Evolutionary conservation across 108 stramenopile genomes (phyloP).

Genomic region (Seminavis robusta): DNA sequence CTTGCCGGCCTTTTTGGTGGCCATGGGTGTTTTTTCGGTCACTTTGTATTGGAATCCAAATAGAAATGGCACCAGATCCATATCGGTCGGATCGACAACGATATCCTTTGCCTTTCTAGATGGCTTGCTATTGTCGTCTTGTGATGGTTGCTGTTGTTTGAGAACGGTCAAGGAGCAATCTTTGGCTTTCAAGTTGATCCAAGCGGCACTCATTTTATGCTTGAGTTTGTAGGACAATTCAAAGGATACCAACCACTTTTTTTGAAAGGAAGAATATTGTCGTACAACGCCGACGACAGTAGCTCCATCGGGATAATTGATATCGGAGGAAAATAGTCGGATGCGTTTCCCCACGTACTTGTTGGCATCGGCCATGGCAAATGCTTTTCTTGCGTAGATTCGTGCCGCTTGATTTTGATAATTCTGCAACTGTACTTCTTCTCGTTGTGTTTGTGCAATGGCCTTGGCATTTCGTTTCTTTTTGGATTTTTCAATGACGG

Average conservation of each 20-base stretch:
- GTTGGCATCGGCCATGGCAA: neutral
- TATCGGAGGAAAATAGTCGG: slow-evolving; percentile 45
- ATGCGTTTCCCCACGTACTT: slow-evolving; percentile 39
- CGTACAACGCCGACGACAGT: slow-evolving; percentile 42
- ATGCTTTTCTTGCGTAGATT: slow-evolving; percentile 47
- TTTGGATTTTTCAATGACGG: slow-evolving; percentile 57
- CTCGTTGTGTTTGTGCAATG: slow-evolving; percentile 31
- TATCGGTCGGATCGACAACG: slow-evolving; percentile 1
- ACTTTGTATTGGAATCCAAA: slow-evolving; percentile 22
- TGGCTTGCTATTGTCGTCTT: slow-evolving; percentile 8
- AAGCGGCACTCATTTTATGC: slow-evolving; percentile 43
- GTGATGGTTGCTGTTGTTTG: slow-evolving; percentile 11
- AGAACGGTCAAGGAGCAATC: slow-evolving; percentile 38
- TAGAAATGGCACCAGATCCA: slow-evolving; percentile 52
- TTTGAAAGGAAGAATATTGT: slow-evolving; percentile 29
- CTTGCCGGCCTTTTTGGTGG: neutral
- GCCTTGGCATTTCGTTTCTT: slow-evolving; percentile 61
- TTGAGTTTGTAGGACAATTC: slow-evolving; percentile 33
- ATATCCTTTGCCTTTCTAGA: slow-evolving; percentile 6
- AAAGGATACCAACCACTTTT: slow-evolving; percentile 56
- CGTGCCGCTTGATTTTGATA: slow-evolving; percentile 45
- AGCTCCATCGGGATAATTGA: slow-evolving; percentile 71
- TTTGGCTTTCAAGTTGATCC: slow-evolving; percentile 53
- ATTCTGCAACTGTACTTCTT: slow-evolving; percentile 32
- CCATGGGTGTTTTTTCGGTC: neutral